Evolutionary conservation across 768 basidiomycete species (phyloP).

Genomic region (Amanita pallidorosea): DNA sequence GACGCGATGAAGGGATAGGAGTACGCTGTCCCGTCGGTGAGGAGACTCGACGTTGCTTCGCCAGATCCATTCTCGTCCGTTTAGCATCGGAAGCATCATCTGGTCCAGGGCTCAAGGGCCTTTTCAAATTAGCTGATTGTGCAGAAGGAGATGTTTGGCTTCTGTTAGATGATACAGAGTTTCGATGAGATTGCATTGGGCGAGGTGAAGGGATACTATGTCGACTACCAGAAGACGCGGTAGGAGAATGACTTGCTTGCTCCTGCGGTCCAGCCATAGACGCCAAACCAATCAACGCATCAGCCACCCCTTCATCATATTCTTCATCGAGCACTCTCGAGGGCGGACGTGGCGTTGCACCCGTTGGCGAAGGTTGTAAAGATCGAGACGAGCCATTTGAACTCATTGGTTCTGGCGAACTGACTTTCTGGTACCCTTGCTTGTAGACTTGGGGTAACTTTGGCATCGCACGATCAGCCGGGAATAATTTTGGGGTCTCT

Average conservation of each 20-base stretch:
- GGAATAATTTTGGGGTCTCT: slow-evolving; percentile 32
- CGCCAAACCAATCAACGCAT: slow-evolving; percentile 69
- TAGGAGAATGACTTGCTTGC: slow-evolving; percentile 40
- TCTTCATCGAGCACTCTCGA: slow-evolving; percentile 79
- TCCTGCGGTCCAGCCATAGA: slow-evolving; percentile 14
- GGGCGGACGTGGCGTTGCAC: slow-evolving; percentile 46
- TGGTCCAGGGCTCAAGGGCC: slow-evolving; percentile 56
- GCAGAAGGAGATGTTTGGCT: slow-evolving; percentile 55
- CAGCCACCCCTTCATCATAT: slow-evolving; percentile 83
- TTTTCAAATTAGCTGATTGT: slow-evolving; percentile 40
- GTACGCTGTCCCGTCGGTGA: slow-evolving; percentile 38
- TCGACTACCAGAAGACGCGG: slow-evolving; percentile 46
- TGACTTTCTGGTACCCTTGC: slow-evolving; percentile 26
- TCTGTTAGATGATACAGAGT: slow-evolving; percentile 56
- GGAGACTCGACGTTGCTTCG: slow-evolving; percentile 43
- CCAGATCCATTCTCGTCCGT: slow-evolving; percentile 48
- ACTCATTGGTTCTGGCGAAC: slow-evolving; percentile 53
- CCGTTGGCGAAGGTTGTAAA: slow-evolving; percentile 64
- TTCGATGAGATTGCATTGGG: slow-evolving; percentile 44
- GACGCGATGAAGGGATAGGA: slow-evolving; percentile 49
- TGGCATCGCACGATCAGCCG: slow-evolving; percentile 19
- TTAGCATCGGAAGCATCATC: slow-evolving; percentile 48
- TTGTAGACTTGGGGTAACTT: slow-evolving; percentile 17
- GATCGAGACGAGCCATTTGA: slow-evolving; percentile 59
- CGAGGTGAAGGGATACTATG: slow-evolving; percentile 39